phyloP scores from a whole-genome alignment of 2,329 filamentous ascomycete species.

The Colletotrichum theobromicola region DNA sequence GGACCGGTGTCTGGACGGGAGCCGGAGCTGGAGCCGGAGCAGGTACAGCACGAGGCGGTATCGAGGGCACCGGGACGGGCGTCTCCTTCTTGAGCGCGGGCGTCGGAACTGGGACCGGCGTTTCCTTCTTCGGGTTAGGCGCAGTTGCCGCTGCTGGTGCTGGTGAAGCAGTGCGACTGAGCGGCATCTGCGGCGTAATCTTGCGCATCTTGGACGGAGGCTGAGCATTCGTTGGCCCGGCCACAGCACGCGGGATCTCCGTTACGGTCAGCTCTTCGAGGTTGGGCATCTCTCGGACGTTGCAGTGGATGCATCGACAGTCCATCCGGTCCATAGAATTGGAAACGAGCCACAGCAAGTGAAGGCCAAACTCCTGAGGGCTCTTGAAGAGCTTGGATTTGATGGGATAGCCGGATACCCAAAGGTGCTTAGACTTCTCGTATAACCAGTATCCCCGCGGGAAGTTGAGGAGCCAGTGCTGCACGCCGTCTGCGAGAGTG shows the following conservation, averaged over 20 bases:
- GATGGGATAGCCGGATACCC: conserved; percentile 54
- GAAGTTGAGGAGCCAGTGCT: conserved; percentile 51
- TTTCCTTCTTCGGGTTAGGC: conserved; percentile 2
- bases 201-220: conserved; percentile 22
- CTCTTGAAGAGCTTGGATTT: conserved; percentile 56
- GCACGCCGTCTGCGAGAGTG: conserved; percentile 42
- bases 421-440: conserved; percentile 53
- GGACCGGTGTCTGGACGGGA: neutral
- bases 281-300: conserved; percentile 28
- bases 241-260: neutral
- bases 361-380: conserved; percentile 58
- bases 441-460: conserved; percentile 52
- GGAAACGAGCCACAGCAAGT: conserved; percentile 57
- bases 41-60: neutral
- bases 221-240: conserved; percentile 12
- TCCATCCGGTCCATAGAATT: conserved; percentile 51
- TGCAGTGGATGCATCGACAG: conserved; percentile 58
- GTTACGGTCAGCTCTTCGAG: conserved; percentile 10
- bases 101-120: conserved; percentile 12
- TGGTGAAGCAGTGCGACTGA: conserved; percentile 3
- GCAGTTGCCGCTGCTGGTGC: neutral
- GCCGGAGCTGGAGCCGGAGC: neutral
- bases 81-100: conserved; percentile 2
- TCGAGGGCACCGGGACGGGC: conserved; percentile 1
- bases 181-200: conserved; percentile 4